Percentiles rank a stretch among this genome's conserved stretches.
Conservation (phyloP, 2,329 filamentous ascomycete species). For the Paraphaeosphaeria minitans region DNA sequence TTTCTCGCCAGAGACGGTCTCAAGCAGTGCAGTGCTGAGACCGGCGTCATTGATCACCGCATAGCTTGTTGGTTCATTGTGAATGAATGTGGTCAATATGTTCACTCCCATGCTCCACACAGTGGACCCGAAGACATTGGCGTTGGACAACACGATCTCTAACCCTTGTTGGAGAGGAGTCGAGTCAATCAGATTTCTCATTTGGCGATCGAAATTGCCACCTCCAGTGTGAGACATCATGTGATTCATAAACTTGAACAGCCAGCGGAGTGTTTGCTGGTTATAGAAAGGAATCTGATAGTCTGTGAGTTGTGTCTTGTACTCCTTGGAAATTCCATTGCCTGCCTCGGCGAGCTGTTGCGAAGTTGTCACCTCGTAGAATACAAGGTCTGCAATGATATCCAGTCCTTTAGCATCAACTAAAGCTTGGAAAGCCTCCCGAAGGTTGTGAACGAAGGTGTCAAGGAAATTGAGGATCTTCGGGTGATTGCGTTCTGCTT, state of each 20-base stretch:
- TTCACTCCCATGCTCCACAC: conserved; percentile 96
- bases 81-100: conserved; percentile 93
- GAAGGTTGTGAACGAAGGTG: conserved; percentile 81
- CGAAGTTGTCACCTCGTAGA: conserved; percentile 75
- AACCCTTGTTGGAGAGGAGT: conserved; percentile 80
- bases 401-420: conserved; percentile 84
- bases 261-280: conserved; percentile 89
- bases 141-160: conserved; percentile 79
- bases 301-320: conserved; percentile 82
- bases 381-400: conserved; percentile 84
- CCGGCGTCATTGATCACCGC: conserved; percentile 93
- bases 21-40: conserved; percentile 82
- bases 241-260: conserved; percentile 95
- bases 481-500: conserved; percentile 82
- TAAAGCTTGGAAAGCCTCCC: conserved; percentile 82
- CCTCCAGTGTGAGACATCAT: conserved; percentile 82
- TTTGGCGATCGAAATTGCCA: conserved; percentile 84
- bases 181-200: conserved; percentile 94
- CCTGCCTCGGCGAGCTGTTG: conserved; percentile 69
- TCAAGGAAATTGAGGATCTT: conserved; percentile 88
- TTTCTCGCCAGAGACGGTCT: conserved; percentile 68
- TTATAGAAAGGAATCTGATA: conserved; percentile 93
- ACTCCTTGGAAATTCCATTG: conserved; percentile 72
- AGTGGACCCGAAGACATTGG: conserved; percentile 80
- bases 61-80: conserved; percentile 98